phyloP scores from a whole-genome alignment of 2,329 filamentous ascomycete species.

The Cladosporium sp. region DNA sequence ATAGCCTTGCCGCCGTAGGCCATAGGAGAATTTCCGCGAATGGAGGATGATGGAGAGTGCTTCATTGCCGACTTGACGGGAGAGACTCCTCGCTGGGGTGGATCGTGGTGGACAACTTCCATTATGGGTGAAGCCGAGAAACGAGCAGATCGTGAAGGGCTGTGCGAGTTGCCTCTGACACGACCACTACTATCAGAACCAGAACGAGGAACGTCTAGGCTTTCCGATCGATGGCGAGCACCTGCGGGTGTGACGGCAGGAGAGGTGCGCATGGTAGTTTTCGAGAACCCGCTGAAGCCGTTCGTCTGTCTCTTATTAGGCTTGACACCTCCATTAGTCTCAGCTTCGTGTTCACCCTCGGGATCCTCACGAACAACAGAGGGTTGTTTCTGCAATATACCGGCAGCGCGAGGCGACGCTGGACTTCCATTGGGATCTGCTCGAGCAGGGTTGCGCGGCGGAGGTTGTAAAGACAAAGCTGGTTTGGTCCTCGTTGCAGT shows the following conservation, averaged over 20 bases:
- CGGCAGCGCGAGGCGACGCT: constrained; percentile 23
- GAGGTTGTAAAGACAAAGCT: constrained; percentile 27
- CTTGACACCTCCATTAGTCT: constrained; percentile 2
- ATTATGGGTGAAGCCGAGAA: constrained; percentile 63
- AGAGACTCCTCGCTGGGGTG: constrained; percentile 69
- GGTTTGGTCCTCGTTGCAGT: constrained; percentile 4
- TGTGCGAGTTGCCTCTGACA: constrained; percentile 44
- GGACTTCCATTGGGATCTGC: constrained; percentile 25
- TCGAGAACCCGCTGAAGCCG: constrained; percentile 12
- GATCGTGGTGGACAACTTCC: constrained; percentile 63
- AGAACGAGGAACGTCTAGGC: constrained; percentile 36
- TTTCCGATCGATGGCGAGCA: constrained; percentile 31
- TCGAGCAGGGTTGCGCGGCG: constrained; percentile 34
- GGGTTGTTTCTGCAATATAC: constrained; percentile 34
- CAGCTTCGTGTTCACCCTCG: constrained; percentile 31
- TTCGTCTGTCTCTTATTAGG: constrained; percentile 12
- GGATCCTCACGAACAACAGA: constrained; percentile 37
- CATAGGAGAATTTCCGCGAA: constrained; percentile 46
- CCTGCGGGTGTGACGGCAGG: constrained; percentile 17
- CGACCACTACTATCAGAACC: constrained; percentile 24
- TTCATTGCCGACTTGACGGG: constrained; percentile 79
- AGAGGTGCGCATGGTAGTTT: background rate
- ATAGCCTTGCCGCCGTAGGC: constrained; percentile 30
- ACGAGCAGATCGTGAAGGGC: constrained; percentile 67
- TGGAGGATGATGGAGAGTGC: constrained; percentile 55